These are phyloP conservation scores for Xylariales sp. DNA, from an alignment of 2,329 filamentous ascomycete species.

Conservation along the genomic window DNA sequence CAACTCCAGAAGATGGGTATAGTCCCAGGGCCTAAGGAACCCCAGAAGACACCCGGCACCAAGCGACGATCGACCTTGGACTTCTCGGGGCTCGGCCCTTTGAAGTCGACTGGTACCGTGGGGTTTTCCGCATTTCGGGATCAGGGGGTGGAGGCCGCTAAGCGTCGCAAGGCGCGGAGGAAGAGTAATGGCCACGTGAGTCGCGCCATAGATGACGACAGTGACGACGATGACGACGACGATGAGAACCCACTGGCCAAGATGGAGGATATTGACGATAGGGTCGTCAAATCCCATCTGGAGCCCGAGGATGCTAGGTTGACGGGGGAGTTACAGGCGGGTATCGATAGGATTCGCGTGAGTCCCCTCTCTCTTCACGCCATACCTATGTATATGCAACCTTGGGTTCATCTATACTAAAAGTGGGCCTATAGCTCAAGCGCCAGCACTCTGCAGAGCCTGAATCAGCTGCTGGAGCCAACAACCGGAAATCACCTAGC, in stretches of 20 bases:
- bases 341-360: slow-evolving; percentile 85
- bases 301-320: slow-evolving; percentile 78
- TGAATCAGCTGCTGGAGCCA: slow-evolving; percentile 58
- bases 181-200: slow-evolving; percentile 69
- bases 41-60: slow-evolving; percentile 68
- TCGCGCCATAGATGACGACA: slow-evolving; percentile 74
- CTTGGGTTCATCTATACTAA: slow-evolving; percentile 41
- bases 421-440: slow-evolving; percentile 71
- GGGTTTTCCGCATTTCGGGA: slow-evolving; percentile 92
- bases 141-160: slow-evolving; percentile 64
- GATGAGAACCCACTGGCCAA: slow-evolving; percentile 68
- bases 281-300: slow-evolving; percentile 68
- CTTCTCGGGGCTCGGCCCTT: slow-evolving; percentile 83
- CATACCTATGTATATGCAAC: not conserved
- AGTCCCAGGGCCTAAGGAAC: slow-evolving; percentile 73
- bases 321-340: slow-evolving; percentile 80
- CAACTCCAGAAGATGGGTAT: slow-evolving; percentile 98
- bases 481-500: slow-evolving; percentile 60
- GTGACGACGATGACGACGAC: slow-evolving; percentile 73
- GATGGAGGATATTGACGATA: slow-evolving; percentile 73
- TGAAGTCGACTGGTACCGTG: slow-evolving; percentile 88
- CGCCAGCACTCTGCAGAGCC: slow-evolving; percentile 81
- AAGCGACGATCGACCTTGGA: slow-evolving; percentile 87
- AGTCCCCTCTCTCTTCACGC: slow-evolving; percentile 42
- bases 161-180: slow-evolving; percentile 70